Evolutionary conservation across 2,329 filamentous ascomycete species (phyloP), one percentile per base, ranked within the genome.

Genomic region (Colletotrichum truncatum): DNA sequence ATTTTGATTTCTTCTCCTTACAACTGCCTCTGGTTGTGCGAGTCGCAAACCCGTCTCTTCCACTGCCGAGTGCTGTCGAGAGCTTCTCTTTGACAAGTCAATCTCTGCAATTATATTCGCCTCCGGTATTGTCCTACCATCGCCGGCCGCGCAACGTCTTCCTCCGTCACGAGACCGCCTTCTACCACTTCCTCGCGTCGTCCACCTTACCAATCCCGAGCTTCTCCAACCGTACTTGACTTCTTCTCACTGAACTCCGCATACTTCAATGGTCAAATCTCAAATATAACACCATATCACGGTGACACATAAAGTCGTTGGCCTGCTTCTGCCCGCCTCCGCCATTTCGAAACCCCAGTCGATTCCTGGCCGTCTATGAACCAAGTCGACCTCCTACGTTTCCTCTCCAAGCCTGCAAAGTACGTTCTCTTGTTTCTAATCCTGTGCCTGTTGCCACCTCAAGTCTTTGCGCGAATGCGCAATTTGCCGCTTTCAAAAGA

Each of bases 361-460:
- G 9, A 57, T 66, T 59, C 30, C 60, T 65, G 62, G 54, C 41
- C 55, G 88, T 93, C 89, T 90, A 97, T 97, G 94, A 94, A 89
- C 91, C 91, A 87, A 80, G 92, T 91, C 84, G 93, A 97, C 82
- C 89, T 97, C 76, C 89, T 97, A 78, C 92, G 93, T 84, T 96
- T 97, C 85, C 89, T 97, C 74, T 97, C 93, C 78, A 96, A 96
- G 86, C 93, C 93, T 78, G 93, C 93, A 81, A 97, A 97, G 94
- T 97, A 83, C 78, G 92, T 84, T 26, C 46, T 4, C 25, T 25
- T 1, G 4, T 41, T 16, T 39, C 8, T 18, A 6, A 52, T 4
- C 12, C 26, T 16, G 4, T 12, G 8, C 32, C 32, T 5, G 32
- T 36, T 36, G 5, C 32, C n/a, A n/a, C n/a, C n/a, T n/a, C n/a